These are phyloP conservation scores for Xylariales sp. DNA, from an alignment of 2,329 filamentous ascomycete genomes.

Conservation along the genomic window DNA sequence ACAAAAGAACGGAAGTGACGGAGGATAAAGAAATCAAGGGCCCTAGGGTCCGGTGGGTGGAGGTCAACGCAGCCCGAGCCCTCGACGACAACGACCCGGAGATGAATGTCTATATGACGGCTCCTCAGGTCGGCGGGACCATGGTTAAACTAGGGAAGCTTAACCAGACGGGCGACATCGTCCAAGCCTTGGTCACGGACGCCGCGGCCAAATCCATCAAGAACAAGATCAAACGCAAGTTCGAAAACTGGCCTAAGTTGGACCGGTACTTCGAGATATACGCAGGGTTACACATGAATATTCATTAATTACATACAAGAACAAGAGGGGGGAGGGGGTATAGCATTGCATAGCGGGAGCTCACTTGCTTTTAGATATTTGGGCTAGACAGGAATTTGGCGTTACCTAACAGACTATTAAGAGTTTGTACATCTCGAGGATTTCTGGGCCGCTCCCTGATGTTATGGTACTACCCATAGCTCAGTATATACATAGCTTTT, in stretches of 20 bases:
- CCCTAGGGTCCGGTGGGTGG: not conserved
- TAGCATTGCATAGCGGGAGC: not conserved
- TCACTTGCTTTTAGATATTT: not conserved
- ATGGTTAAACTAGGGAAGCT: not conserved
- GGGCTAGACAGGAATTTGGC: not conserved
- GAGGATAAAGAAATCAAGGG: not conserved
- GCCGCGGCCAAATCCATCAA: not conserved
- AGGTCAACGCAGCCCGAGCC: not conserved
- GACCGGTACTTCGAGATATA: not conserved
- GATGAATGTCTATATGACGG: constrained; percentile 1
- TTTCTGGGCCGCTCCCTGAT: not conserved
- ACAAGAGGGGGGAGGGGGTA: not conserved
- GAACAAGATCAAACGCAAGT: too few relatives aligned
- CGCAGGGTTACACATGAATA: not conserved
- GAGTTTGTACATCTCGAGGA: not conserved
- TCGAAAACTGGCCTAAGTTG: too few relatives aligned
- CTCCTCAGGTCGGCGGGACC: not conserved
- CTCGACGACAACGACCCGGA: not conserved
- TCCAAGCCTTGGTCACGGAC: constrained; percentile 8
- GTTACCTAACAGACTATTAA: not conserved
- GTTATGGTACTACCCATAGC: not conserved
- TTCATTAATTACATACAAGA: too few relatives aligned
- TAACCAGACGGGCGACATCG: not conserved
- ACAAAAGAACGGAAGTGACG: not conserved
- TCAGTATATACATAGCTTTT: constrained; percentile 2